Base-by-base conservation (phyloP, 2,329 filamentous ascomycete species). In the Tetracladium maxilliforme region DNA sequence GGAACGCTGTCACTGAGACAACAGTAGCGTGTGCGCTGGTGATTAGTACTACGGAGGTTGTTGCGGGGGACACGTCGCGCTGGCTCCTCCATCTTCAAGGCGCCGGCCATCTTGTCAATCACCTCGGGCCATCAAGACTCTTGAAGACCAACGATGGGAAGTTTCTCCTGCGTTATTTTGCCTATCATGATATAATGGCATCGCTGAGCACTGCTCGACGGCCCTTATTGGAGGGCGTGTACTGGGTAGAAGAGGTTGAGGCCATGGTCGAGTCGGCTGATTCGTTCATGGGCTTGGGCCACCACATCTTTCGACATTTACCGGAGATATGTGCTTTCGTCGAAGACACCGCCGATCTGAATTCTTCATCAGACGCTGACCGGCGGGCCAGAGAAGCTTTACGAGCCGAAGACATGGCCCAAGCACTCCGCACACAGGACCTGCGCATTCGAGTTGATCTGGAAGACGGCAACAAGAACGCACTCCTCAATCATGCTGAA, bases 151-250 rank as follows among this genome's bases (percentile, higher is more conserved):
- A 25, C 14, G 31, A 33, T 22, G 31, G 31, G 2, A 14, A 21
- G 18, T 33, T 33, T 19, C 31, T 33, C 11, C 21, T 33, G 14
- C 29, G 31, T 15, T 29, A 33, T 21, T 33, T 33, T 18, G 31
- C 31, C 10, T 33, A 33, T 26, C 31, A 33, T 20, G 31, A 33
- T 22, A 33, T 32, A 14, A 29, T 33, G 23, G 30, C 31, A 8
- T 29, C 31, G 8, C 21, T 33, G 17, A 33, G 31, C 18, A 33
- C 31, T 21, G 29, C 29, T 12, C 20, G 26, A 16, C 30, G 23
- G 12, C 30, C 31, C 10, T 23, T 20, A 14, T 26, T 32, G 20
- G 4, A 16, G 5, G 31, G 31, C 12, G 18, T 31, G 14, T 31
- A 31, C 23, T 31, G 29, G 29, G 19, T 29, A 6, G 26, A 29